These are phyloP conservation scores for Ustilago nuda DNA, from an alignment of 1,284 basidiomycete species.

Conservation along the genomic window DNA sequence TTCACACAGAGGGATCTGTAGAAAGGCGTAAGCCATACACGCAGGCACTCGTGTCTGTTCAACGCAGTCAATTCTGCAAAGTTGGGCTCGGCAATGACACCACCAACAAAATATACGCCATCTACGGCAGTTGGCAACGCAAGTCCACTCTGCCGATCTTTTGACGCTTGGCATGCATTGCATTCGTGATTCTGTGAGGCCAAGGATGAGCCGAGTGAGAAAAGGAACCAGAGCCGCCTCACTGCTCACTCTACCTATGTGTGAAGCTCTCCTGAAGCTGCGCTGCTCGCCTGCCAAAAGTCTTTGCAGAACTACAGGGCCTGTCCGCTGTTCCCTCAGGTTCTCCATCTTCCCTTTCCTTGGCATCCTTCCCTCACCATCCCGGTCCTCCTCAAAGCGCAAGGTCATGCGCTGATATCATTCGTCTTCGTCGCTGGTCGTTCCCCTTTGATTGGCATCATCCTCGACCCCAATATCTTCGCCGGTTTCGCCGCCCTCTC, in stretches of 20 bases:
- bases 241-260: background rate
- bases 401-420: constrained; percentile 9
- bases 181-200: background rate
- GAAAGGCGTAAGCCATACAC: background rate
- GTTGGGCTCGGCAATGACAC: background rate
- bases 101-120: background rate
- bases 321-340: background rate
- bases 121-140: background rate
- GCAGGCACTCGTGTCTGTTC: constrained; percentile 8
- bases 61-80: background rate
- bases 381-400: background rate
- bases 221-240: background rate
- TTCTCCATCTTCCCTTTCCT: background rate
- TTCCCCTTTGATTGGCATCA: background rate
- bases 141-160: constrained; percentile 7
- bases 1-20: background rate
- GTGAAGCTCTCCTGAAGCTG: background rate
- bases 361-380: background rate
- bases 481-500: background rate
- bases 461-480: background rate
- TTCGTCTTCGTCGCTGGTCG: background rate
- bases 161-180: constrained; percentile 27
- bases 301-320: background rate
- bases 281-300: background rate
- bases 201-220: background rate